phyloP scores from a whole-genome alignment of 768 basidiomycete genomes.

The Chalciporus chontae region DNA sequence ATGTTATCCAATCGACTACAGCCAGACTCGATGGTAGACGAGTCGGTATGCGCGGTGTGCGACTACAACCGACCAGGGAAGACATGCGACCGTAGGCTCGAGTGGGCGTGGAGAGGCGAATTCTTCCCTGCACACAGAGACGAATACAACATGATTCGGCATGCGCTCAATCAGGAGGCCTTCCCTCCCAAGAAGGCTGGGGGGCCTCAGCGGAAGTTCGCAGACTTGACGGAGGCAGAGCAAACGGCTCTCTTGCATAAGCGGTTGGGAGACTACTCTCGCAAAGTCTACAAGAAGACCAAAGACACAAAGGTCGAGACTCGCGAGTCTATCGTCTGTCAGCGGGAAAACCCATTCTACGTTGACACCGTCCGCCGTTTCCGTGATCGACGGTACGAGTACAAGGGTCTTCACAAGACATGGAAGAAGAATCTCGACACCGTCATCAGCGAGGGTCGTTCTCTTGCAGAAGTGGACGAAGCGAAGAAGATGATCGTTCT shows the following conservation, averaged over 20 bases:
- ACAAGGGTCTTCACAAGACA: slow-evolving; percentile 96
- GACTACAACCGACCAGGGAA: slow-evolving; percentile 98
- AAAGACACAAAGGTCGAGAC: slow-evolving; percentile 96
- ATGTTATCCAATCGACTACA: slow-evolving; percentile 99
- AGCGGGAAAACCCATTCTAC: slow-evolving; percentile 97
- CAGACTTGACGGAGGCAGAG: slow-evolving; percentile 78
- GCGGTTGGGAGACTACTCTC: slow-evolving; percentile 95
- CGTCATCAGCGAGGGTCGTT: slow-evolving; percentile 59
- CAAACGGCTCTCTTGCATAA: slow-evolving; percentile 93
- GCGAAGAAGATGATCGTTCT: slow-evolving; percentile 99
- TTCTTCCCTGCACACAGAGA: slow-evolving; percentile 97
- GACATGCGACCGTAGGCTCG: slow-evolving; percentile 85
- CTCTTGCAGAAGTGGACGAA: slow-evolving; percentile 87
- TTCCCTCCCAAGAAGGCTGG: slow-evolving; percentile 82
- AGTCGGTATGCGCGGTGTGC: slow-evolving; percentile 95
- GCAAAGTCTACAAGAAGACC: slow-evolving; percentile 97
- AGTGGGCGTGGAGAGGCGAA: slow-evolving; percentile 99
- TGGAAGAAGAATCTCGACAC: slow-evolving; percentile 98
- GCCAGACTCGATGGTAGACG: slow-evolving; percentile 96
- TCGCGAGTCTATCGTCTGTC: slow-evolving; percentile 93
- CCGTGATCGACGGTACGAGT: slow-evolving; percentile 96
- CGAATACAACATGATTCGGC: slow-evolving; percentile 98
- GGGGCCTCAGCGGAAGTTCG: slow-evolving; percentile 73
- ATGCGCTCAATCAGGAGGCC: slow-evolving; percentile 90
- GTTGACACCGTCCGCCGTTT: slow-evolving; percentile 97